These are phyloP conservation scores for Allantophomopsis cytisporea DNA, from an alignment of 2,329 filamentous ascomycete species.

Conservation along the genomic window DNA sequence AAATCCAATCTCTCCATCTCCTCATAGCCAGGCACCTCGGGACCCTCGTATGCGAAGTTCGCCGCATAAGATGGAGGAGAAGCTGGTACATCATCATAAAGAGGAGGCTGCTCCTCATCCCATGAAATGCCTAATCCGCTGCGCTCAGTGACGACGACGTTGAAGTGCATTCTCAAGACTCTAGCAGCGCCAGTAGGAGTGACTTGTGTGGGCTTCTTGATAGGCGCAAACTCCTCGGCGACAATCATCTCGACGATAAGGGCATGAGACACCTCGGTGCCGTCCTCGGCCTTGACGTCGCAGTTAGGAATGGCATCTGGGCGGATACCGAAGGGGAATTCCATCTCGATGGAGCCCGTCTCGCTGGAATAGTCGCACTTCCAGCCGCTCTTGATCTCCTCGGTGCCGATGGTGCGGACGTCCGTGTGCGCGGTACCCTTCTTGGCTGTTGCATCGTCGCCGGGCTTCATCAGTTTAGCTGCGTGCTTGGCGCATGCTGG, in stretches of 20 bases:
- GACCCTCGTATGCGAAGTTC: constrained; percentile 9
- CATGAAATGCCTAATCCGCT: constrained; percentile 83
- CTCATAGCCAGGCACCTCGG: constrained; percentile 16
- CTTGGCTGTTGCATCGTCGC: constrained; percentile 19
- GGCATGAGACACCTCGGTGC: constrained; percentile 69
- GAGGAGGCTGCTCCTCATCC: constrained; percentile 90
- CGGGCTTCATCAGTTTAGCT: constrained; percentile 44
- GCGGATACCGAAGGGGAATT: constrained; percentile 55
- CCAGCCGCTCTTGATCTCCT: constrained; percentile 79
- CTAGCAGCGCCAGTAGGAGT: constrained; percentile 83
- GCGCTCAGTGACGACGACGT: constrained; percentile 67
- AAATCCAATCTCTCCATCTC: constrained; percentile 3
- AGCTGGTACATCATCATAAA: constrained; percentile 86
- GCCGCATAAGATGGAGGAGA: constrained; percentile 59
- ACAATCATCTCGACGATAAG: constrained; percentile 90
- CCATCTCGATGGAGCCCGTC: constrained; percentile 66
- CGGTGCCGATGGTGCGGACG: constrained; percentile 63
- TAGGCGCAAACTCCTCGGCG: constrained; percentile 73
- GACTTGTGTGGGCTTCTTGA: constrained; percentile 51
- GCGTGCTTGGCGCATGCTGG: constrained; percentile 69
- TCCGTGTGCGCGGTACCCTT: constrained; percentile 67
- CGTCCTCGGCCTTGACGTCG: constrained; percentile 61
- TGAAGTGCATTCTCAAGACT: constrained; percentile 87
- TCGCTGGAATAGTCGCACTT: constrained; percentile 56
- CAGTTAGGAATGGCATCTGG: constrained; percentile 52